Evolutionary conservation across 2,329 filamentous ascomycete genomes (phyloP), one percentile per base, ranked within the genome.

Genomic region (Hyphodiscus sp.): DNA sequence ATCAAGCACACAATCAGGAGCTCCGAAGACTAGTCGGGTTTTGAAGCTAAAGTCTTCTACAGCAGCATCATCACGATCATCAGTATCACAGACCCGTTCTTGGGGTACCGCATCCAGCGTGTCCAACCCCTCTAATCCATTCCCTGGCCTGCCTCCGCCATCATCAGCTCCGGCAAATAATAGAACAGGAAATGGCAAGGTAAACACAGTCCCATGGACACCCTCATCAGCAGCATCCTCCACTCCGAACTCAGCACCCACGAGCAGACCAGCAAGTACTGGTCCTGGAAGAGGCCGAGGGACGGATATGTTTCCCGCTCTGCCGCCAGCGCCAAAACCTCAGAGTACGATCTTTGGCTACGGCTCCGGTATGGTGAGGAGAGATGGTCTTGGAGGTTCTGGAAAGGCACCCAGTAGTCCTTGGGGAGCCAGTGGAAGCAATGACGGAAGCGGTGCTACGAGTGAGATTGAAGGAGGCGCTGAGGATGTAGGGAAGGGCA

Each of bases 301-400:
- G 9, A 63, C 67, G 10, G 86, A 91, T 58, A 82, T 84, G 0
- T 96, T 96, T 70, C 92, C 91, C 0, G 85, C 90, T 1, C 77
- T 96, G 1, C 91, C 91, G 0, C 77, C 83, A 0, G 91, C 90
- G 1, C 79, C 87, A 0, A 96, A 85, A 64, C 79, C 80, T 2
- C 74, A 74, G 43, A 82, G 79, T 1, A 82, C 79, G 0, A 81
- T 85, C 45, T 83, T 83, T 51, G 80, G 80, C 2, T 83, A 84
- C 61, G 81, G 81, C 69, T 72, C 4, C 72, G 81, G 3, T 68
- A 63, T 74, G 30, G 80, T 85, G 16, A 73, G 79, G 46, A 69
- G 82, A 43, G 81, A 84, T 61, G 70, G 75, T 41, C 76, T 66
- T 13, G 58, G 56, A 10, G 63, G 50, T n/a, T 47, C 45, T 74